phyloP scores from a whole-genome alignment of 768 basidiomycete species.

The Coprinellus aureogranulatus region DNA sequence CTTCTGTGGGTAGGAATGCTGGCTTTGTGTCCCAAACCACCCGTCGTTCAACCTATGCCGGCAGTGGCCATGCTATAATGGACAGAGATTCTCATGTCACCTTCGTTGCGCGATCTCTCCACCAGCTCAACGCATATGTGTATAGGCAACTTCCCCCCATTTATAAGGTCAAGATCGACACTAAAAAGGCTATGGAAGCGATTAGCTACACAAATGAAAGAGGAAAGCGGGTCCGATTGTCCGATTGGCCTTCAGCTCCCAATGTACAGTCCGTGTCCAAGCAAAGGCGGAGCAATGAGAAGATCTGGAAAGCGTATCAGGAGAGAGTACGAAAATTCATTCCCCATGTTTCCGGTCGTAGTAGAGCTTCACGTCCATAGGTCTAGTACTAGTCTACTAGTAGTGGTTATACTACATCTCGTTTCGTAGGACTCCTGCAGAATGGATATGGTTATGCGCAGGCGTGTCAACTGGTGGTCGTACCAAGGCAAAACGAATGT shows the following conservation, averaged over 20 bases:
- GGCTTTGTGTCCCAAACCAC: background rate
- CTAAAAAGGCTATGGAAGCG: background rate
- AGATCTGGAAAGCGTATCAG: background rate
- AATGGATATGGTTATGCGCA: too few species aligned
- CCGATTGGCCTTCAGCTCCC: background rate
- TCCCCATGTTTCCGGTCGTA: background rate
- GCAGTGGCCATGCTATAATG: background rate
- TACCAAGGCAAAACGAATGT: too few species aligned
- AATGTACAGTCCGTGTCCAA: background rate
- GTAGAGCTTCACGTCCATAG: too few species aligned
- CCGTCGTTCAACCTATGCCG: background rate
- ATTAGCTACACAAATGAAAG: background rate
- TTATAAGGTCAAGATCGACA: background rate
- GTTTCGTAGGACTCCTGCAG: too few species aligned
- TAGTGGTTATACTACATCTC: too few species aligned
- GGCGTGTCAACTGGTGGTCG: too few species aligned
- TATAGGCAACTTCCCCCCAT: background rate
- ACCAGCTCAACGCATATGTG: background rate
- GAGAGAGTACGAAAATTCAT: background rate
- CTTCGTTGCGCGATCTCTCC: background rate
- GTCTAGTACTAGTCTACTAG: too few species aligned
- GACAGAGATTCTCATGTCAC: background rate
- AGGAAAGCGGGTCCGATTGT: background rate
- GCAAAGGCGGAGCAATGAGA: background rate
- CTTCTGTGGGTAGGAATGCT: background rate